A percentile compares a stretch with the other conserved stretches of the same genome.
These are phyloP conservation scores for Gracilaria gracilis DNA, from an alignment of 23 red algal genomes.

Conservation along the genomic window DNA sequence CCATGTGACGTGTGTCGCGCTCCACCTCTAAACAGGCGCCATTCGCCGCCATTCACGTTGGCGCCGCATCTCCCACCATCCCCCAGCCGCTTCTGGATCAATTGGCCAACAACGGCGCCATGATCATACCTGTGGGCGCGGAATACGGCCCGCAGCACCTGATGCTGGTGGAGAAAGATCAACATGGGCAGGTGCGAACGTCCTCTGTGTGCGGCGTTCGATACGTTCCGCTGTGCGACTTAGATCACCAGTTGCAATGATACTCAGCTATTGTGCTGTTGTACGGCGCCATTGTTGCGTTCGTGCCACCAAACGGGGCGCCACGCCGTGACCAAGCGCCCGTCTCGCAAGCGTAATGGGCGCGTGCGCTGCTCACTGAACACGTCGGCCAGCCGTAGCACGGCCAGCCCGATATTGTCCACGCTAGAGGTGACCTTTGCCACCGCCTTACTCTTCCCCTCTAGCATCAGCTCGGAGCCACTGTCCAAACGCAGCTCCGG, in stretches of 20 bases:
- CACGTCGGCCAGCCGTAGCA: conserved; percentile 36
- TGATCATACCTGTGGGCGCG: conserved; percentile 88
- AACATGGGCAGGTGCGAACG: conserved; percentile 12
- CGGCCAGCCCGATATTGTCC: conserved; percentile 44
- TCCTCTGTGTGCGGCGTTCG: conserved; percentile 75
- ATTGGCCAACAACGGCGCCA: conserved; percentile 74
- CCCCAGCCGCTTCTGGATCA: conserved; percentile 81
- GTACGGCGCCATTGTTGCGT: neutral
- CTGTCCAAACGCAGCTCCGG: neutral
- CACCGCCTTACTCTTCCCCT: conserved; percentile 21
- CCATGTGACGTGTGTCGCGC: neutral
- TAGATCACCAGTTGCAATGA: conserved; percentile 57
- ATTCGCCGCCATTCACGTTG: conserved; percentile 92
- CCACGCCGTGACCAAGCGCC: conserved; percentile 36
- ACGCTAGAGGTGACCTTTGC: conserved; percentile 38
- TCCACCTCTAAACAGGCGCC: conserved; percentile 36
- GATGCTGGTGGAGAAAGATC: conserved; percentile 70
- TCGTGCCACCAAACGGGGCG: conserved; percentile 31
- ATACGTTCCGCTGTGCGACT: conserved; percentile 91
- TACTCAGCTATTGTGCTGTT: neutral
- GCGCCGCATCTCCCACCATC: conserved; percentile 75
- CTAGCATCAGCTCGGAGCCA: conserved; percentile 12
- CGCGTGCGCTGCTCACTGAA: neutral
- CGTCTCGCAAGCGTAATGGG: conserved; percentile 21
- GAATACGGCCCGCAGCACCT: conserved; percentile 66